Conservation (phyloP, 352 stramenopile genomes). For the Poterioochromonas sp. region DNA sequence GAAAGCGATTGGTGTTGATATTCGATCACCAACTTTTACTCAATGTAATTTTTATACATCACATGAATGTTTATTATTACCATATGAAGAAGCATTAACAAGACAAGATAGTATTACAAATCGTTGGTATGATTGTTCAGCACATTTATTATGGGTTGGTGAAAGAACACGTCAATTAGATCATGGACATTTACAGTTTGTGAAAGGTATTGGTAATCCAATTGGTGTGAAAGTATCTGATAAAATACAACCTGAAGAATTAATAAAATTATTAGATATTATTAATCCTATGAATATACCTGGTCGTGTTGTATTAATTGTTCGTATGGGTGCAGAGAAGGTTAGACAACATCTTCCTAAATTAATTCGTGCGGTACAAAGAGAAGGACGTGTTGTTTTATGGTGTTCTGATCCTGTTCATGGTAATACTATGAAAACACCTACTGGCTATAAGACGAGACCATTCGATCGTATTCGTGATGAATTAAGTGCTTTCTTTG, state of each 20-base stretch:
- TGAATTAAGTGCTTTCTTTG: constrained; percentile 92
- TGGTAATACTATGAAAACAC: constrained; percentile 95
- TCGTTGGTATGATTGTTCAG: constrained; percentile 82
- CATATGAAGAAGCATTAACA: constrained; percentile 95
- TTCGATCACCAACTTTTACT: constrained; percentile 70
- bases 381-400: constrained; percentile 78
- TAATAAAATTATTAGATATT: constrained; percentile 84
- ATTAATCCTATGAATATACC: constrained; percentile 90
- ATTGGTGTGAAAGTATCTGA: constrained; percentile 95
- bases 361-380: constrained; percentile 88
- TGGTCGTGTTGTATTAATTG: constrained; percentile 94
- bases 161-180: constrained; percentile 94
- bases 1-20: constrained; percentile 52
- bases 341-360: constrained; percentile 79
- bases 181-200: constrained; percentile 95
- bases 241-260: constrained; percentile 83
- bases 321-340: constrained; percentile 90
- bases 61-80: constrained; percentile 94
- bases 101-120: constrained; percentile 67
- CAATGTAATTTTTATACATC: constrained; percentile 92
- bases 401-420: constrained; percentile 92
- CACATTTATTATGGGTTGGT: constrained; percentile 96
- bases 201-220: constrained; percentile 92
- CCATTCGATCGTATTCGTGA: constrained; percentile 90
- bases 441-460: constrained; percentile 88